Percentiles rank a stretch among this genome's conserved stretches.
Evolutionary conservation across 495 filamentous ascomycete genomes (phyloP).

Genomic region (Lindgomyces ingoldianus): DNA sequence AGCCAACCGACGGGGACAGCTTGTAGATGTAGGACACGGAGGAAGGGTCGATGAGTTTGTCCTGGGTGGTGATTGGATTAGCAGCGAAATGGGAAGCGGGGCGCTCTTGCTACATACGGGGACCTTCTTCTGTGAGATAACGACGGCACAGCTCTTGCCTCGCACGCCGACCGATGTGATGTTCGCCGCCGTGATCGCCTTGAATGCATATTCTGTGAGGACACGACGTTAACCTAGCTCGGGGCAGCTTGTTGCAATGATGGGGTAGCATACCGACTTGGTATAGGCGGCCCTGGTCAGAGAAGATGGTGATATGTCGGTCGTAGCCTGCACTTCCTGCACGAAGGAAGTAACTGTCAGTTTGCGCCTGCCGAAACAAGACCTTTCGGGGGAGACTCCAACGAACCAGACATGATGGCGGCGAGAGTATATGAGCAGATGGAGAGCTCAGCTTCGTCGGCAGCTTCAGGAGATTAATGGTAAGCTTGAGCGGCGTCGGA

Average conservation of each 20-base stretch:
- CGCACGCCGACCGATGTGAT: conserved; percentile 95
- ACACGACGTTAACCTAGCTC: conserved; percentile 10
- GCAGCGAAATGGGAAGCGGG: background rate
- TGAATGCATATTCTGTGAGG: conserved; percentile 95
- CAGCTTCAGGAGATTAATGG: conserved; percentile 35
- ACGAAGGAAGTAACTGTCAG: conserved; percentile 32
- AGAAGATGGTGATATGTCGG: conserved; percentile 99
- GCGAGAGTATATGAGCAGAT: conserved; percentile 21
- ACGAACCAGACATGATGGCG: conserved; percentile 41
- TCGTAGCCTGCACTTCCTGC: conserved; percentile 95
- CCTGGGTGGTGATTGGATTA: conserved; percentile 54
- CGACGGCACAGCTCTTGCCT: conserved; percentile 95
- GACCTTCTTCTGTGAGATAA: conserved; percentile 98
- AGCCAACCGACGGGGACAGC: conserved; percentile 92
- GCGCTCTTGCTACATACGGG: conserved; percentile 63
- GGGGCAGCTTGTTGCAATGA: no score
- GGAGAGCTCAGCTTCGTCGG: conserved; percentile 33
- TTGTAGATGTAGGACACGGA: conserved; percentile 98
- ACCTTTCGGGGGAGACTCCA: conserved; percentile 15
- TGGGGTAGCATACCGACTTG: conserved; percentile 87
- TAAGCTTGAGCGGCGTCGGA: conserved; percentile 24
- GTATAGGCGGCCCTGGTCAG: conserved; percentile 94
- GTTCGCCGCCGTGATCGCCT: conserved; percentile 97
- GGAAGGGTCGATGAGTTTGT: conserved; percentile 96
- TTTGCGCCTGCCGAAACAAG: conserved; percentile 1